Base-by-base conservation (phyloP, 2,329 filamentous ascomycete species). In the Epichloe gansuensis region DNA sequence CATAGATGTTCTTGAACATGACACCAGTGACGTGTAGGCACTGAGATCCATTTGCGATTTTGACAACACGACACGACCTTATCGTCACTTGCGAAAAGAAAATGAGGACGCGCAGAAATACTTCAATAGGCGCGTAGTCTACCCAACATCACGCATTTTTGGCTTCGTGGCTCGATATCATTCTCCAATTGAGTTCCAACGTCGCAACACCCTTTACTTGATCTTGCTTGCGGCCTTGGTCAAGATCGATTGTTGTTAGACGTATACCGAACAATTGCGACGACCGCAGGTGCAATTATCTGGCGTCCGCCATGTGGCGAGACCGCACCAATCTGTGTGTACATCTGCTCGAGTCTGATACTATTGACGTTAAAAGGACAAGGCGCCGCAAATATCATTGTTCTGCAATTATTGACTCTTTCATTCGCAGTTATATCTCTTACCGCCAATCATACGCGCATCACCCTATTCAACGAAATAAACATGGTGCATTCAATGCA, bases 371-470 rank as follows among this genome's bases (percentile, higher is more conserved):
- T 44, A 12, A 27, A 21, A 13, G 3, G 25, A 3, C 12, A 21
- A n/a, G 12, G 27, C 38, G 23, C 36, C 15, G n/a, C 12, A 17
- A 31, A 4, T 31, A 36, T 11, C 11, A 7, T 17, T 5, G 17
- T 36, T 12, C 25, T 38, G 8, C 27, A 39, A 15, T 36, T 50
- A 17, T 40, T 50, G 34, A 50, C 17, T 15, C 9, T n/a, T 43
- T 34, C 39, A 51, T 55, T 46, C 58, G 48, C 65, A 95, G 91
- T 67, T 98, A 94, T 70, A 93, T 98, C 68, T 97, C 93, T 70
- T 98, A 97, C 77, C 90, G 93, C 64, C 93, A 98, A 74, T 97
- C 91, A 63, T 97, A 96, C 71, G 82, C 89, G 62, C 93, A 97
- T 70, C 90, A 96, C 67, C 93, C 93, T 51, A 80, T 83, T 55